These are phyloP conservation scores for Panicum hallii DNA, from an alignment of 202 grass and related monocot genomes.

Conservation along the genomic window DNA sequence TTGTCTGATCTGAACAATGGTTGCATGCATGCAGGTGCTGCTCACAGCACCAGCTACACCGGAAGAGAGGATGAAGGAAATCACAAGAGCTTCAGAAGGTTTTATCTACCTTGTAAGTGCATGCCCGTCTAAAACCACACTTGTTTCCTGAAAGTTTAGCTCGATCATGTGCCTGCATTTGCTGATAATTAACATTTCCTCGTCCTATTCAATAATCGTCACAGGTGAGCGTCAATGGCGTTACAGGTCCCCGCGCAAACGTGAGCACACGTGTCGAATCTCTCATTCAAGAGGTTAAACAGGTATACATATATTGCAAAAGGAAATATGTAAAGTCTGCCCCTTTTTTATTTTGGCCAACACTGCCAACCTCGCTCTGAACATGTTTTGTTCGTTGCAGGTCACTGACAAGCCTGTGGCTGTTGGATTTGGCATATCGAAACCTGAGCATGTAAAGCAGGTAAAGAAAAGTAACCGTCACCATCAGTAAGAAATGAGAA, in stretches of 20 bases:
- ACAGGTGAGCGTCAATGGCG: slow-evolving; percentile 50
- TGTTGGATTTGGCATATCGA: slow-evolving; percentile 65
- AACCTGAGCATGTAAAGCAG: slow-evolving; percentile 60
- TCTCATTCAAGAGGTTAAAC: slow-evolving; percentile 54
- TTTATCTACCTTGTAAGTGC: slow-evolving; percentile 62
- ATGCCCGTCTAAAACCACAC: neutral
- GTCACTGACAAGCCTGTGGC: slow-evolving; percentile 54
- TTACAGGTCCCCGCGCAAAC: slow-evolving; percentile 44
- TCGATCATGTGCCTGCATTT: neutral
- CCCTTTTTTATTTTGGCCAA: neutral
- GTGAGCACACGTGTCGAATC: slow-evolving; percentile 42
- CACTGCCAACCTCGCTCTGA: neutral
- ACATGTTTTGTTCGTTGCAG: neutral
- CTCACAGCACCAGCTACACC: slow-evolving; percentile 57
- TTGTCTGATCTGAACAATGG: neutral
- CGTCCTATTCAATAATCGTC: neutral
- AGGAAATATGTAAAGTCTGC: neutral
- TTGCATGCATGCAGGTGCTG: slow-evolving; percentile 44
- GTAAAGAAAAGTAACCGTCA: neutral
- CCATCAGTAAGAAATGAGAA: fast-evolving
- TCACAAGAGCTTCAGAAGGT: slow-evolving; percentile 56
- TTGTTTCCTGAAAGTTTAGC: neutral
- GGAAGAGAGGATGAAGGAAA: slow-evolving; percentile 52
- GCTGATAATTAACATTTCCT: neutral
- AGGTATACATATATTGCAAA: neutral